A percentile compares a stretch with the other conserved stretches of the same genome.
phyloP scores from a whole-genome alignment of 2,329 filamentous ascomycete species.

The Exophiala xenobiotica region DNA sequence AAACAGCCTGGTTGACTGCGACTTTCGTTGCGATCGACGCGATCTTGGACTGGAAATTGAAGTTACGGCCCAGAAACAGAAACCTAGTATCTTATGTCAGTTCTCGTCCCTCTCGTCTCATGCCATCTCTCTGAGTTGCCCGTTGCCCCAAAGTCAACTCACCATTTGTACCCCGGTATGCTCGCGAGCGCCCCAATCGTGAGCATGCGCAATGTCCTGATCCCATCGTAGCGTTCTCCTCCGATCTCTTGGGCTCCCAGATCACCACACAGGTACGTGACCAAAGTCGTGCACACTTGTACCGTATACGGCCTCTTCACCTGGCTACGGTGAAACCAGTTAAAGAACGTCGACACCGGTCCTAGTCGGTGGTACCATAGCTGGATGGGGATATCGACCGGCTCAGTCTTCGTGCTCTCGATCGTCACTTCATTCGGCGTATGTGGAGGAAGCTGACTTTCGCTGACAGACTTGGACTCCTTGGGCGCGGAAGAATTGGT shows the following conservation, averaged over 20 bases:
- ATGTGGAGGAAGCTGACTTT: slow-evolving; percentile 13
- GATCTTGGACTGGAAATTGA: slow-evolving; percentile 76
- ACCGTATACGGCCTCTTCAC: slow-evolving; percentile 71
- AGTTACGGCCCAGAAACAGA: slow-evolving; percentile 73
- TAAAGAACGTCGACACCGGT: slow-evolving; percentile 30
- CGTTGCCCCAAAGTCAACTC: slow-evolving; percentile 32
- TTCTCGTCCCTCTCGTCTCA: neutral
- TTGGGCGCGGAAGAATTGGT: slow-evolving; percentile 8
- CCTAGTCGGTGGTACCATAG: slow-evolving; percentile 32
- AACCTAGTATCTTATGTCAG: slow-evolving; percentile 55
- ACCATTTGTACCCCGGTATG: slow-evolving; percentile 83
- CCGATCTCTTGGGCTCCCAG: slow-evolving; percentile 32
- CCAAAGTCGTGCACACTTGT: slow-evolving; percentile 71
- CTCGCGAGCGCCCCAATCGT: slow-evolving; percentile 70
- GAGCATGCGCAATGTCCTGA: slow-evolving; percentile 68
- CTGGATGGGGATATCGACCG: slow-evolving; percentile 28
- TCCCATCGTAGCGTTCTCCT: slow-evolving; percentile 62
- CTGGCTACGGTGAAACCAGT: slow-evolving; percentile 57
- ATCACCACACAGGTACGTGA: slow-evolving; percentile 67
- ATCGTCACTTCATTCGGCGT: slow-evolving; percentile 12
- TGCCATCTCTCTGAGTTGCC: neutral
- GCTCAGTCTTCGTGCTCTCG: slow-evolving; percentile 17
- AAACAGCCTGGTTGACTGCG: slow-evolving; percentile 72
- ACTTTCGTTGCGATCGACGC: slow-evolving; percentile 76
- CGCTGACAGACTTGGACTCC: slow-evolving; percentile 4